Percentiles rank a stretch among this genome's conserved stretches.
These are phyloP conservation scores for Beverwykella pulmonaria DNA, from an alignment of 495 filamentous ascomycete species.

Conservation along the genomic window DNA sequence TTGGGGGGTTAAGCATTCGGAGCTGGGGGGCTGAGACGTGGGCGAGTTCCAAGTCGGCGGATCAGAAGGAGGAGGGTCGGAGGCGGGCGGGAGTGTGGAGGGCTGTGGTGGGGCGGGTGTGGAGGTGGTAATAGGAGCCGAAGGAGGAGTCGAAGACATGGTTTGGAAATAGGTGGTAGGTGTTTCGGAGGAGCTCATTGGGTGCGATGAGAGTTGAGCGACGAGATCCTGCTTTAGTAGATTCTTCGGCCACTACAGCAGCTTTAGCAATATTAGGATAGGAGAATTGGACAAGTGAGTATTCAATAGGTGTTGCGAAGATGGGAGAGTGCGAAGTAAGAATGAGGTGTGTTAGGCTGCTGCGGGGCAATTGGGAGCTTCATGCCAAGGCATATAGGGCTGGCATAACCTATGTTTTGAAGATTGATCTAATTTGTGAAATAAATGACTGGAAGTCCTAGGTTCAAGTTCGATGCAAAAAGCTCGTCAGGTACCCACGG, in stretches of 20 bases:
- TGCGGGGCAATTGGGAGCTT: background rate
- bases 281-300: too few relatives aligned
- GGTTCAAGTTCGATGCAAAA: too few relatives aligned
- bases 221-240: too few relatives aligned
- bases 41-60: background rate
- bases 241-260: too few relatives aligned
- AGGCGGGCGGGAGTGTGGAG: constrained; percentile 13
- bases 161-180: constrained; percentile 36
- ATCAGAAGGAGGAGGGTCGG: background rate
- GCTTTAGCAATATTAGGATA: too few relatives aligned
- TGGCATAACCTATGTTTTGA: background rate
- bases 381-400: constrained; percentile 26
- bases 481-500: too few relatives aligned
- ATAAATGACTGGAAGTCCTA: too few relatives aligned
- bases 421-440: too few relatives aligned
- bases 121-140: background rate
- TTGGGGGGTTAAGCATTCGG: constrained; percentile 48
- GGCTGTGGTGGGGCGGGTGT: constrained; percentile 17
- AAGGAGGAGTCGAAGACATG: too few relatives aligned
- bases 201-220: background rate
- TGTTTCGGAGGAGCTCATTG: constrained; percentile 31
- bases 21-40: background rate
- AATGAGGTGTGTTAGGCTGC: background rate
- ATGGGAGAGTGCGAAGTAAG: background rate
- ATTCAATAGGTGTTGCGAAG: background rate